Evolutionary conservation across 257 asterid genomes (phyloP).

Genomic region (Cinchona pubescens): DNA sequence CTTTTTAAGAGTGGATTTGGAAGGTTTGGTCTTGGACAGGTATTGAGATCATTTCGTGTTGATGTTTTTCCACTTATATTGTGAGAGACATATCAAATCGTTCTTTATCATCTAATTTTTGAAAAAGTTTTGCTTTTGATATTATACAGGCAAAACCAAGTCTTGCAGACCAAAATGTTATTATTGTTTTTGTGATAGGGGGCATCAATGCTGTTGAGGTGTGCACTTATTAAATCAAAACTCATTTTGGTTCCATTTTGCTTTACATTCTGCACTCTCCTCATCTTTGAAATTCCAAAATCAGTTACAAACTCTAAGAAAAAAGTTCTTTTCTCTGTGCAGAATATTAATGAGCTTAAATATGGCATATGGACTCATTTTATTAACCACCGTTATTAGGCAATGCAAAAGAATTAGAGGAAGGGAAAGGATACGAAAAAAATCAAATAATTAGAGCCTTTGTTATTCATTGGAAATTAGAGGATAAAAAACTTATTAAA

Average conservation of each 20-base stretch:
- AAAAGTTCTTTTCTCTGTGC: not conserved
- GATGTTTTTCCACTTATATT: constrained; percentile 1
- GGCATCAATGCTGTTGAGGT: constrained; percentile 95
- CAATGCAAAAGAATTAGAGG: not conserved
- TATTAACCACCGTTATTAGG: too few species aligned
- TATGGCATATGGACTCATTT: too few species aligned
- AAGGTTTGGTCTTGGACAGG: constrained; percentile 98
- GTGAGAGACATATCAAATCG: not conserved
- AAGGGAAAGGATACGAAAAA: not conserved
- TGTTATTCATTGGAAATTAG: not conserved
- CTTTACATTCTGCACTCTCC: not conserved
- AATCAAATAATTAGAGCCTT: not conserved
- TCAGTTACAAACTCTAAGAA: not conserved
- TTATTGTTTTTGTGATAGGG: constrained; percentile 78
- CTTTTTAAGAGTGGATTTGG: constrained; percentile 96
- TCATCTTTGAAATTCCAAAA: not conserved
- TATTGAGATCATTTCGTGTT: constrained; percentile 19
- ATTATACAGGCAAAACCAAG: constrained; percentile 76
- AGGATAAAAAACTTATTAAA: not conserved
- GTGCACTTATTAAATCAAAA: constrained; percentile 28
- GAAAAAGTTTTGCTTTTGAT: constrained; percentile 9
- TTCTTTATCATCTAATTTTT: constrained; percentile 1
- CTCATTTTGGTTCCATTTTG: not conserved
- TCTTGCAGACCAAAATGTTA: constrained; percentile 77
- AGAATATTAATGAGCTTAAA: too few species aligned